phyloP scores from a whole-genome alignment of 495 filamentous ascomycete species.

The Aspergillus haitiensis region DNA sequence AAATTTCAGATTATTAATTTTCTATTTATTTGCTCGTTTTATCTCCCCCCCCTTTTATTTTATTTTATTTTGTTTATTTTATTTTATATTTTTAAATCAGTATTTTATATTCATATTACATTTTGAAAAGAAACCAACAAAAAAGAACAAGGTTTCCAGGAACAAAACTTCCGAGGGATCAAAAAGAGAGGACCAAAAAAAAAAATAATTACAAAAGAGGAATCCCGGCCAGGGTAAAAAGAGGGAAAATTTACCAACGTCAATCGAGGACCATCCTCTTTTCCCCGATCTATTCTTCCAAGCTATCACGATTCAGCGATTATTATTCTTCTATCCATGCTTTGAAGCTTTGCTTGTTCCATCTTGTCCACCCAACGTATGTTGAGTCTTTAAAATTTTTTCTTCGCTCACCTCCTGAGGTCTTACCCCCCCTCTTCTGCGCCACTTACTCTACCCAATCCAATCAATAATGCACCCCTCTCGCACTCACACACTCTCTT shows the following conservation, averaged over 20 bases:
- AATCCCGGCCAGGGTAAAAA: conserved; percentile 12
- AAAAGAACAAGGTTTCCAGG: conserved; percentile 23
- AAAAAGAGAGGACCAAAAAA: conserved; percentile 16
- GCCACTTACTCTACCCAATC: not conserved
- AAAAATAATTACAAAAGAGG: conserved; percentile 22
- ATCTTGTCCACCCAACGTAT: conserved; percentile 46
- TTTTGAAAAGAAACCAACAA: not conserved
- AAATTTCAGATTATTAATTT: conserved; percentile 17
- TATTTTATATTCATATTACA: conserved; percentile 5
- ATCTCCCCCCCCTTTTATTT: conserved; percentile 2
- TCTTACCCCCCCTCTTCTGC: not conserved
- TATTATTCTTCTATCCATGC: conserved; percentile 31
- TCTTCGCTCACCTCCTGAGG: conserved; percentile 11
- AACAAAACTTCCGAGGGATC: conserved; percentile 29
- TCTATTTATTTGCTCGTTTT: not conserved
- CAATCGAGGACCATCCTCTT: conserved; percentile 19
- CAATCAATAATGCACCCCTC: not conserved
- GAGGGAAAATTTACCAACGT: conserved; percentile 16
- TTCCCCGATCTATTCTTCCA: conserved; percentile 29
- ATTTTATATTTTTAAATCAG: conserved; percentile 1
- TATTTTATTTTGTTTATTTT: too few species aligned
- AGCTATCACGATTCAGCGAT: conserved; percentile 28
- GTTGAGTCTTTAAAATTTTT: conserved; percentile 22
- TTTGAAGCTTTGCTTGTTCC: conserved; percentile 40
- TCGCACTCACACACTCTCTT: not conserved